Evolutionary conservation across 345 rosid species (phyloP).

Genomic region (Salix viminalis): DNA sequence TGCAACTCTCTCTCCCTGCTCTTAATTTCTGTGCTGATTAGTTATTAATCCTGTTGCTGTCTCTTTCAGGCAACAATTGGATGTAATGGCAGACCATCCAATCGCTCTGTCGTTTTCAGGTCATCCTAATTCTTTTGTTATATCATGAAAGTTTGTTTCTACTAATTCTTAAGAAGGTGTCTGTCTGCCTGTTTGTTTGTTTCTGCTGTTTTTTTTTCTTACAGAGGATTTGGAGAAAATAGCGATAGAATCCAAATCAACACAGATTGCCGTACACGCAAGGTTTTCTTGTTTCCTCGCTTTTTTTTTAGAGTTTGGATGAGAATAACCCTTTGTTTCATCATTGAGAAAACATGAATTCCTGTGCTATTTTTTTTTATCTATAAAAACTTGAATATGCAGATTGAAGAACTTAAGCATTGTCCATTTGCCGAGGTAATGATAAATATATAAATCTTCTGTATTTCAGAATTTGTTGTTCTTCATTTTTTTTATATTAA

Average conservation of each 20-base stretch:
- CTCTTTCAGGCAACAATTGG: slow-evolving; percentile 69
- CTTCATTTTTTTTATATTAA: neutral
- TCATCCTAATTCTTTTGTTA: neutral
- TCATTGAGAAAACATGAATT: neutral
- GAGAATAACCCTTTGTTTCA: neutral
- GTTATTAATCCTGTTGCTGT: neutral
- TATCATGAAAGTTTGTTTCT: neutral
- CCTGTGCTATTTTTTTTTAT: neutral
- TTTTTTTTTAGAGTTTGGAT: neutral
- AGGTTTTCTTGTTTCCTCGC: slow-evolving; percentile 35
- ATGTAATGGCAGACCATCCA: slow-evolving; percentile 67
- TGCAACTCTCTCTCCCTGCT: neutral
- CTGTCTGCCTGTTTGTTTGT: neutral
- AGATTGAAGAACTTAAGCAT: slow-evolving; percentile 82
- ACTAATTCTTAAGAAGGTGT: neutral
- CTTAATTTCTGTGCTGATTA: neutral
- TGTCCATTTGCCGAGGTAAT: slow-evolving; percentile 78
- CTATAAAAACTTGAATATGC: slow-evolving; percentile 14
- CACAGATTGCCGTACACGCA: slow-evolving; percentile 59
- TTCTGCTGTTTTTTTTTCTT: neutral
- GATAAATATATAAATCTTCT: neutral
- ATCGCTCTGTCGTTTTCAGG: slow-evolving; percentile 89
- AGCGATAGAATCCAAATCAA: slow-evolving; percentile 60
- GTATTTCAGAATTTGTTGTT: neutral
- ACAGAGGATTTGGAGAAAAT: slow-evolving; percentile 72